Evolutionary conservation across 2,329 filamentous ascomycete genomes (phyloP), one percentile per base, ranked within the genome.

Genomic region (Diaporthe longicolla): DNA sequence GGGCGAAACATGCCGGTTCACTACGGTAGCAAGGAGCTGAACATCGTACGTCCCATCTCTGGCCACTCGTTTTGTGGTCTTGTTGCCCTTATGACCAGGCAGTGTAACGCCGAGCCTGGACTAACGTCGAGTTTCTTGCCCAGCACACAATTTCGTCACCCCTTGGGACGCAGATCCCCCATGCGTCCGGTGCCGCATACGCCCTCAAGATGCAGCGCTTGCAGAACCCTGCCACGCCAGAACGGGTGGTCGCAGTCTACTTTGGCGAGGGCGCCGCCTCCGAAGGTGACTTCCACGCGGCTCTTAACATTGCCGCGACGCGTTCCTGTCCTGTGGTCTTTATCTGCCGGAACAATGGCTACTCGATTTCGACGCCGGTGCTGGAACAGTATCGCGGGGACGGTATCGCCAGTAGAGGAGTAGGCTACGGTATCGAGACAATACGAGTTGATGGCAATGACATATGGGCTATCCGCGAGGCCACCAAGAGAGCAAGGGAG

Each of bases 1-100:
- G 97, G 95, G 1, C 91, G 96, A 76, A 98, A 98, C 80, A 99
- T 99, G 97, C 97, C 97, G 0, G 94, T 98, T 19, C 97, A 99
- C 84, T 99, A 98, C 80, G 95, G 95, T 61, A 95, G 93, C 82
- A 90, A 88, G 73, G 92, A 94, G 76, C 87, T 97, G 73, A 95
- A 98, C 78, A 95, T 98, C 80, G 93, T 95, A 82, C 82, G 90
- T 85, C 3, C 24, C 40, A 0, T 55, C 69, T 74, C 35, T 32
- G 29, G 72, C 43, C 48, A 35, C 7, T 58, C 7, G 9, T 29
- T 7, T 21, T 37, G 9, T 50, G 4, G 4, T 52, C 26, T 2
- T 24, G 9, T 13, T 13, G 1, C 15, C 9, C 26, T 21, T 21
- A 8, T 21, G 19, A 11, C 13, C 29, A 17, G 6, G 17, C n/a